Evolutionary conservation across 2,329 filamentous ascomycete genomes (phyloP).

Genomic region (Phialemoniopsis sp.): DNA sequence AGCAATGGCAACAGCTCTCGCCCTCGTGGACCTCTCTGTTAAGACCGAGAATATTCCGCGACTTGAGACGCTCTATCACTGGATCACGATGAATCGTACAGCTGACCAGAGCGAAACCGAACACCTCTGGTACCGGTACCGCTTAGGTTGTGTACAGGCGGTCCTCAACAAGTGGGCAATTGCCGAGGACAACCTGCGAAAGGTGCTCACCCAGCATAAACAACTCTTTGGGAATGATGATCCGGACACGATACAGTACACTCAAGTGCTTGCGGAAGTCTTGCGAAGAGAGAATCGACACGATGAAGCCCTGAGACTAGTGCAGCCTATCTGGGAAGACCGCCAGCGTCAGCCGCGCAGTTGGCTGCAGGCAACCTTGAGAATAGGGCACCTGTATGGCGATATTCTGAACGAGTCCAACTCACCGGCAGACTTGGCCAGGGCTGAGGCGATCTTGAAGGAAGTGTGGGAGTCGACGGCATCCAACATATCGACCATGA

Average conservation of each 20-base stretch:
- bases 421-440: not conserved
- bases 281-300: not conserved
- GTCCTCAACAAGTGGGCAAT: conserved; percentile 2
- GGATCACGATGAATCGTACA: conserved; percentile 3
- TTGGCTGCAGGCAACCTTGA: conserved; percentile 2
- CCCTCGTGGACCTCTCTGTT: conserved; percentile 3
- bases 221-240: conserved; percentile 2
- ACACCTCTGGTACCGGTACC: conserved; percentile 3
- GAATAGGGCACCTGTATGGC: conserved; percentile 4
- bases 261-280: conserved; percentile 6
- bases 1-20: conserved; percentile 3
- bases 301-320: conserved; percentile 1
- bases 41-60: conserved; percentile 1
- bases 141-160: conserved; percentile 5
- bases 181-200: conserved; percentile 2
- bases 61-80: conserved; percentile 3
- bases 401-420: conserved; percentile 5
- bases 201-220: not conserved
- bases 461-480: conserved; percentile 3
- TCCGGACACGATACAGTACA: conserved; percentile 5
- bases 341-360: not conserved
- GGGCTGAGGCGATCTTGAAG: conserved; percentile 2
- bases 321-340: conserved; percentile 1
- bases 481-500: conserved; percentile 1
- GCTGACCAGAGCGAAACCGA: conserved; percentile 1